Percentiles rank a stretch among this genome's conserved stretches.
phyloP scores from a whole-genome alignment of 2,329 filamentous ascomycete species.

The Pseudovirgaria hyperparasitica region DNA sequence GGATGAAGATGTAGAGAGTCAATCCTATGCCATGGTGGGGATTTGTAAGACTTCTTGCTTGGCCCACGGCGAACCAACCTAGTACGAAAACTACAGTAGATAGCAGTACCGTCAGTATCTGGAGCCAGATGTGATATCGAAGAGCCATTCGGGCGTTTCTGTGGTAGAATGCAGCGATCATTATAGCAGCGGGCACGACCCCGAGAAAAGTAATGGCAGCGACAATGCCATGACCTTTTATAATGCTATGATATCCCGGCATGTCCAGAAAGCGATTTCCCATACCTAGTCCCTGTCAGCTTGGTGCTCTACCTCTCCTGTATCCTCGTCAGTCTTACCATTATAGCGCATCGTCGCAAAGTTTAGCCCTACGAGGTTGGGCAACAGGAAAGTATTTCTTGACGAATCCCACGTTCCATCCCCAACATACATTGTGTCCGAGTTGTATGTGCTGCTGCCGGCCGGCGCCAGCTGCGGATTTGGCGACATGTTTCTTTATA shows the following conservation, averaged over 20 bases:
- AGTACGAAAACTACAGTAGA: constrained; percentile 60
- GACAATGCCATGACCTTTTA: constrained; percentile 59
- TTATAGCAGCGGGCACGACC: constrained; percentile 60
- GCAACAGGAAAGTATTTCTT: constrained; percentile 65
- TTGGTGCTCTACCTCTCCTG: background rate
- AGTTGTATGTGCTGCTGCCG: constrained; percentile 60
- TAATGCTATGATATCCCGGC: constrained; percentile 55
- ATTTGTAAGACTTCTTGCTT: constrained; percentile 58
- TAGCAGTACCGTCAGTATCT: constrained; percentile 55
- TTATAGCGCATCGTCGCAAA: constrained; percentile 78
- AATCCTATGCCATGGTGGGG: constrained; percentile 77
- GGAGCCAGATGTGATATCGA: constrained; percentile 60
- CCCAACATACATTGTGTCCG: constrained; percentile 61
- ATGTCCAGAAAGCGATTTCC: constrained; percentile 63
- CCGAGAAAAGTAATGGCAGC: constrained; percentile 63
- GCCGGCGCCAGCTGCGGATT: constrained; percentile 51
- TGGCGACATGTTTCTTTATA: constrained; percentile 50
- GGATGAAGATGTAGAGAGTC: constrained; percentile 60
- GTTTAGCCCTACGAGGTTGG: constrained; percentile 63
- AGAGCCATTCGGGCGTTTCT: constrained; percentile 48
- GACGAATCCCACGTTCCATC: constrained; percentile 75
- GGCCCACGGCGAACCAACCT: constrained; percentile 68
- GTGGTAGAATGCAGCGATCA: constrained; percentile 59
- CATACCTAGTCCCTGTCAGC: constrained; percentile 64
- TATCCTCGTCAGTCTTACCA: constrained; percentile 48